Evolutionary conservation across 257 asterid genomes (phyloP).

Genomic region (Buddleja alternifolia): DNA sequence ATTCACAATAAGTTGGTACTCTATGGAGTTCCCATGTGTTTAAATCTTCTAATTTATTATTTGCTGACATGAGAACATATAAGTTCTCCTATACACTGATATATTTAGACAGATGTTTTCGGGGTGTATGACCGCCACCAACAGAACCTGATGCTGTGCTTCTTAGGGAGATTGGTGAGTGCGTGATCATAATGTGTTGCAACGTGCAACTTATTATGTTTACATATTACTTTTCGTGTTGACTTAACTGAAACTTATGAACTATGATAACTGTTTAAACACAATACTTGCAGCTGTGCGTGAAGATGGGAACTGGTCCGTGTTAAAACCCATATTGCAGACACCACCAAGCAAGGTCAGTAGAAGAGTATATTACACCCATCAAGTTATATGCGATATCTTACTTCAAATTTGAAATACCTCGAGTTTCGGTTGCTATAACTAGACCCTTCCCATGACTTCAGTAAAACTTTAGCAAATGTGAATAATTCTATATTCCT

Average conservation of each 20-base stretch:
- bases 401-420: not conserved
- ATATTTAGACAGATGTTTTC: slow-evolving; percentile 76
- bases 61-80: slow-evolving; percentile 13
- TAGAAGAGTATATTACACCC: slow-evolving; percentile 30
- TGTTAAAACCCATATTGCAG: slow-evolving; percentile 53
- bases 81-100: slow-evolving; percentile 48
- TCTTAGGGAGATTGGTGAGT: slow-evolving; percentile 82
- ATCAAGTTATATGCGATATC: not conserved
- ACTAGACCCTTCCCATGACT: not conserved
- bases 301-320: slow-evolving; percentile 95
- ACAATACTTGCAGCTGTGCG: slow-evolving; percentile 60
- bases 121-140: slow-evolving; percentile 98
- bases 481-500: not conserved
- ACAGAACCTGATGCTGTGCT: slow-evolving; percentile 75
- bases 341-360: slow-evolving; percentile 58
- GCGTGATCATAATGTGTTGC: not conserved
- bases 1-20: not conserved
- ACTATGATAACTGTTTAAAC: slow-evolving; percentile 19
- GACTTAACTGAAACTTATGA: too few species aligned
- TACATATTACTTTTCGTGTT: too few species aligned
- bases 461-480: not conserved
- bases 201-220: not conserved
- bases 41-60: not conserved
- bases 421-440: not conserved
- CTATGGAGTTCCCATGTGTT: not conserved